phyloP scores from a whole-genome alignment of 805 yeast genomes.

The Yamadazyma nakazawae region DNA sequence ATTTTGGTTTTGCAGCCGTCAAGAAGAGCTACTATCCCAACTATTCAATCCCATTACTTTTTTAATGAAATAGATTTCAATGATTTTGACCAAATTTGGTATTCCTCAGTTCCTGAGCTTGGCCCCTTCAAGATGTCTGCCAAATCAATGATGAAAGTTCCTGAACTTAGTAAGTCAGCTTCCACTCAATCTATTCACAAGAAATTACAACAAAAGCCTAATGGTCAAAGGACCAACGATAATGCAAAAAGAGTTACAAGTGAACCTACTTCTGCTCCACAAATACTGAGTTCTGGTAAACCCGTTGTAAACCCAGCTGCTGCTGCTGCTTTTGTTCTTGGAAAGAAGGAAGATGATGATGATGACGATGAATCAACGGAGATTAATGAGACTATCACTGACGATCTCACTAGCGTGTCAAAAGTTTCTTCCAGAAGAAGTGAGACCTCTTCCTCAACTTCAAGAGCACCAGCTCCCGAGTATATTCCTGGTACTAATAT shows the following conservation, averaged over 20 bases:
- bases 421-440: conserved; percentile 21
- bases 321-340: conserved; percentile 40
- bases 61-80: conserved; percentile 66
- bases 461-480: conserved; percentile 36
- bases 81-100: conserved; percentile 68
- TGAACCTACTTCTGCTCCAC: conserved; percentile 9
- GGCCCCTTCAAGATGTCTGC: conserved; percentile 75
- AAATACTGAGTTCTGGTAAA: neutral
- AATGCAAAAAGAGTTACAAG: conserved; percentile 13
- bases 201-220: conserved; percentile 7
- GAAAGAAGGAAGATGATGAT: conserved; percentile 19
- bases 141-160: conserved; percentile 74
- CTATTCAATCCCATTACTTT: conserved; percentile 68
- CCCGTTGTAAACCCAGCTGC: conserved; percentile 30
- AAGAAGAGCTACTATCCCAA: conserved; percentile 53
- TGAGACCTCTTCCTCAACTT: conserved; percentile 6
- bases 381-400: conserved; percentile 23
- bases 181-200: conserved; percentile 10
- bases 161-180: conserved; percentile 28
- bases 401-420: conserved; percentile 20
- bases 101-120: conserved; percentile 57
- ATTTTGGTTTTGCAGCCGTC: conserved; percentile 72
- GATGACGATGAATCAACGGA: conserved; percentile 13
- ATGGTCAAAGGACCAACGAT: conserved; percentile 2
- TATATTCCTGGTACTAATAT: conserved; percentile 59